These are phyloP conservation scores for Fraxinus floribunda DNA, from an alignment of 305 asterid species.

Conservation along the genomic window DNA sequence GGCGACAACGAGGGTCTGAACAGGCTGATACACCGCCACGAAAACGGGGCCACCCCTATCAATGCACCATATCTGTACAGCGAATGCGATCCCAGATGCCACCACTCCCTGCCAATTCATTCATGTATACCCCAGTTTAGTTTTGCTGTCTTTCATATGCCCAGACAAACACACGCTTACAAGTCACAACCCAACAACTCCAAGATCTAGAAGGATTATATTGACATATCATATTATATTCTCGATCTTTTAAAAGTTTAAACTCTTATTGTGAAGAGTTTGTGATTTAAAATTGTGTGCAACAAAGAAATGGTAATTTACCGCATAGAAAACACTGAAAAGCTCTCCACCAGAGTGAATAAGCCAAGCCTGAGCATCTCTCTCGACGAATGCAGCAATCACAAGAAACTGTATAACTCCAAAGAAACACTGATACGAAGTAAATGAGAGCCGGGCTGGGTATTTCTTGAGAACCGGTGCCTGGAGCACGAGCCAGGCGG, in stretches of 20 bases:
- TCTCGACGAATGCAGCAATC: constrained; percentile 76
- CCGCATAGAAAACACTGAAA: constrained; percentile 94
- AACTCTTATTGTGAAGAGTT: neutral
- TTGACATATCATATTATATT: neutral
- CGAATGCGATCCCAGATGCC: constrained; percentile 97
- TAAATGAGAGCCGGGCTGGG: constrained; percentile 91
- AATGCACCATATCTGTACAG: constrained; percentile 99
- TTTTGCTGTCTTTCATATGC: constrained; percentile 31
- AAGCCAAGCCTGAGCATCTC: constrained; percentile 85
- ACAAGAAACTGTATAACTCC: constrained; percentile 83
- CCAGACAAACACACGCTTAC: constrained; percentile 23
- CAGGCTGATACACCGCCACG: constrained; percentile 98
- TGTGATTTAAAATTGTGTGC: neutral
- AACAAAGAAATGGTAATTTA: constrained; percentile 24
- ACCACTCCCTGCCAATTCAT: constrained; percentile 73
- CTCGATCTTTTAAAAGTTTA: neutral
- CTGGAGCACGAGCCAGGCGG: constrained; percentile 93
- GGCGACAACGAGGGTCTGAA: constrained; percentile 98
- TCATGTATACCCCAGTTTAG: neutral
- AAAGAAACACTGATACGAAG: constrained; percentile 88
- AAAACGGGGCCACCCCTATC: constrained; percentile 98
- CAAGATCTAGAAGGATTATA: neutral
- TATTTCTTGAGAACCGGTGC: constrained; percentile 82
- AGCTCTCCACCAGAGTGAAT: constrained; percentile 86
- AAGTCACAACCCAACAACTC: neutral